Evolutionary conservation across 1,139 yeast species (phyloP).

Genomic region (Geotrichum fermentans): DNA sequence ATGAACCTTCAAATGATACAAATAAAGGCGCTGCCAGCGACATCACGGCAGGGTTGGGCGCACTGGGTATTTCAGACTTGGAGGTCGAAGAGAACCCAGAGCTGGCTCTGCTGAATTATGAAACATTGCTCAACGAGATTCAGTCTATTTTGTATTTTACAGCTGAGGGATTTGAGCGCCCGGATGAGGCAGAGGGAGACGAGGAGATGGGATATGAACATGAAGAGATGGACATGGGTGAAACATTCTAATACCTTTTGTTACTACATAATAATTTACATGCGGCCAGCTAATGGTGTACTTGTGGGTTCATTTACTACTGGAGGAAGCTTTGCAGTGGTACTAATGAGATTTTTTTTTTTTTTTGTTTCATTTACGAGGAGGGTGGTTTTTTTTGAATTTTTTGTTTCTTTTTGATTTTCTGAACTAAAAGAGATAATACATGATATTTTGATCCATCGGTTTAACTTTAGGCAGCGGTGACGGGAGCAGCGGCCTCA

Average conservation of each 20-base stretch:
- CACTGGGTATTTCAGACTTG: constrained; percentile 30
- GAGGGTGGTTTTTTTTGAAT: background rate
- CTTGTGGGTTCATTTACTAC: background rate
- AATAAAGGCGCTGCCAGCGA: constrained; percentile 32
- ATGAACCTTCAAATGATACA: too few species aligned
- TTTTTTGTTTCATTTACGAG: background rate
- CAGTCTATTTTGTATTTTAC: constrained; percentile 75
- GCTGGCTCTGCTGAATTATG: constrained; percentile 30
- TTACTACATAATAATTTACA: background rate
- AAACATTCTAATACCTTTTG: constrained; percentile 16
- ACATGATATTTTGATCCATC: constrained; percentile 4
- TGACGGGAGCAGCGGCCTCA: constrained; percentile 46
- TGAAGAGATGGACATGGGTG: constrained; percentile 12
- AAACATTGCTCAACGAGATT: constrained; percentile 52
- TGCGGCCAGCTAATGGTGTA: background rate
- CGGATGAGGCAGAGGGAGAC: constrained; percentile 21
- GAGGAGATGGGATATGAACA: constrained; percentile 10
- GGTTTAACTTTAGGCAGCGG: constrained; percentile 27
- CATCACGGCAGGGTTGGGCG: constrained; percentile 32
- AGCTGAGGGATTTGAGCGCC: constrained; percentile 59
- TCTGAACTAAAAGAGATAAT: constrained; percentile 12
- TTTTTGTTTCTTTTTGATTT: constrained; percentile 12
- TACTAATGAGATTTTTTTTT: background rate
- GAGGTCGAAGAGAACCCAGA: constrained; percentile 26
- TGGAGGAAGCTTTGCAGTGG: too few species aligned